phyloP scores from a whole-genome alignment of 164 flowering plant species.

The Magnolia sinica region DNA sequence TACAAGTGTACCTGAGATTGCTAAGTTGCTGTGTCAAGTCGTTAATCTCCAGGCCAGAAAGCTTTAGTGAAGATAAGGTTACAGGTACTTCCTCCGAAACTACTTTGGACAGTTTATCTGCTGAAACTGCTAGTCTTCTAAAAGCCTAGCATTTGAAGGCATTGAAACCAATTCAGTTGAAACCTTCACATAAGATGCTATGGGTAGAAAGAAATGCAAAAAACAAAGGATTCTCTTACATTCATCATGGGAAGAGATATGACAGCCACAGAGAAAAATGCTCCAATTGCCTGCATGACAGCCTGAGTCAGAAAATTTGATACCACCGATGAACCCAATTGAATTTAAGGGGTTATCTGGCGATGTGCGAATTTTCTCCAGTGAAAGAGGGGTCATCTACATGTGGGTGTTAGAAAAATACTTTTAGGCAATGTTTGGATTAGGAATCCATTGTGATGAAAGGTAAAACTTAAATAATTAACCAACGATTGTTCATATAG shows the following conservation, averaged over 20 bases:
- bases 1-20: constrained; percentile 19
- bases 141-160: constrained; percentile 18
- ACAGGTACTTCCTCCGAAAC: constrained; percentile 33
- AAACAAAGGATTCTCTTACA: constrained; percentile 11
- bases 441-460: too few relatives aligned
- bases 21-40: constrained; percentile 29
- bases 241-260: constrained; percentile 26
- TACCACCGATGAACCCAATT: neutral
- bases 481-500: too few relatives aligned
- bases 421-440: too few relatives aligned
- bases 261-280: constrained; percentile 20
- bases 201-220: neutral
- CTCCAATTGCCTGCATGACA: constrained; percentile 26
- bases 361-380: too few relatives aligned
- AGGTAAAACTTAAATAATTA: too few relatives aligned
- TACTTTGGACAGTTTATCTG: constrained; percentile 28
- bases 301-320: constrained; percentile 3
- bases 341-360: neutral
- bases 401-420: too few relatives aligned
- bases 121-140: constrained; percentile 21
- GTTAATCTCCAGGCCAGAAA: constrained; percentile 31
- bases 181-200: neutral
- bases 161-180: neutral
- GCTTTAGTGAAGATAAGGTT: constrained; percentile 30
- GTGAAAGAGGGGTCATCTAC: too few relatives aligned